phyloP scores from a whole-genome alignment of 73 alveolate species.

The Symbiodinium natans region DNA sequence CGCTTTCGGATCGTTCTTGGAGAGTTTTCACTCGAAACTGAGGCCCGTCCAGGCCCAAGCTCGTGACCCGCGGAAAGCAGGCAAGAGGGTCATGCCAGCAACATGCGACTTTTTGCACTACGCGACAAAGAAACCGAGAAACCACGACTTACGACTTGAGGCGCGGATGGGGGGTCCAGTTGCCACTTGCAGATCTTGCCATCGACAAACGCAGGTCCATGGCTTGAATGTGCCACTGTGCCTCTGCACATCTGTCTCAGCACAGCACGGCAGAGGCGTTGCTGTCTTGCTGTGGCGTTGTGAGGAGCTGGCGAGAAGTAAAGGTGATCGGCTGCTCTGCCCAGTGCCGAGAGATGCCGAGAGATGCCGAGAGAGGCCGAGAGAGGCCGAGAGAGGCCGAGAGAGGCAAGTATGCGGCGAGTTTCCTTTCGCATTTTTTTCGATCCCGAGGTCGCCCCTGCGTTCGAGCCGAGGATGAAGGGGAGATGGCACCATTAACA shows the following conservation, averaged over 20 bases:
- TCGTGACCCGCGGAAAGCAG: slow-evolving; percentile 75
- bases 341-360: neutral
- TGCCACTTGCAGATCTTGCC: neutral
- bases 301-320: slow-evolving; percentile 50
- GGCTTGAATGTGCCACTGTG: too few relatives aligned
- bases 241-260: too few relatives aligned
- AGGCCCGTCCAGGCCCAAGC: slow-evolving; percentile 36
- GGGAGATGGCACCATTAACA: slow-evolving; percentile 32
- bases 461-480: slow-evolving; percentile 57
- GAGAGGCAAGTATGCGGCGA: too few relatives aligned
- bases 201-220: neutral
- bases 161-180: slow-evolving; percentile 2
- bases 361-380: too few relatives aligned
- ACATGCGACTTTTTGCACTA: too few relatives aligned
- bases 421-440: too few relatives aligned
- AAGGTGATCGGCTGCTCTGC: slow-evolving; percentile 65
- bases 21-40: neutral
- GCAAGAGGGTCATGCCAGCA: neutral
- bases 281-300: too few relatives aligned
- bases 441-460: slow-evolving; percentile 45
- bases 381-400: too few relatives aligned
- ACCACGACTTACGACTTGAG: neutral
- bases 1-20: neutral
- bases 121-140: too few relatives aligned
- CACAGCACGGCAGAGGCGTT: too few relatives aligned